These are phyloP conservation scores for Echites panduratus DNA, from an alignment of 257 asterid species.

Conservation along the genomic window DNA sequence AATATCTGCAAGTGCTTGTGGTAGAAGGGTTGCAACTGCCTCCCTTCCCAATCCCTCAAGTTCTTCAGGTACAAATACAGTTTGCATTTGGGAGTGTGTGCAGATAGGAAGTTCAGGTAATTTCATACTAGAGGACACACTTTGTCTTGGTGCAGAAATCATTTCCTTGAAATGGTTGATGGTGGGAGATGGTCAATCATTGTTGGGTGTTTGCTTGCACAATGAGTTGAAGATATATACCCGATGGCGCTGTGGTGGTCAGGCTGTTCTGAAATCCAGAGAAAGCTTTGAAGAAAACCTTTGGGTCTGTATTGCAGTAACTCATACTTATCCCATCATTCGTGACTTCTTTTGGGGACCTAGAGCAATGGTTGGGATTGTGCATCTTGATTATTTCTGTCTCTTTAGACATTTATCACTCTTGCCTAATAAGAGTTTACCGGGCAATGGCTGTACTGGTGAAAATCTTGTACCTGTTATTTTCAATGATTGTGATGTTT, in stretches of 20 bases:
- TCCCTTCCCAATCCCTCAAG: constrained; percentile 29
- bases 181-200: constrained; percentile 67
- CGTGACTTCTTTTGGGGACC: constrained; percentile 91
- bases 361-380: constrained; percentile 54
- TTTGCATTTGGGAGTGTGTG: constrained; percentile 67
- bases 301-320: constrained; percentile 74
- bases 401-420: constrained; percentile 55
- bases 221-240: constrained; percentile 64
- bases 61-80: constrained; percentile 37
- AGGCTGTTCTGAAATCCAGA: constrained; percentile 45
- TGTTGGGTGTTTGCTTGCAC: constrained; percentile 72
- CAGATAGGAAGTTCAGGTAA: constrained; percentile 53
- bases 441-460: constrained; percentile 26
- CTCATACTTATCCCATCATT: constrained; percentile 42
- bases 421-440: constrained; percentile 26
- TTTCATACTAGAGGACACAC: constrained; percentile 68
- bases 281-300: constrained; percentile 43
- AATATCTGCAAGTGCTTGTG: constrained; percentile 60
- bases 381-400: constrained; percentile 61
- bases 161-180: constrained; percentile 65
- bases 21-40: constrained; percentile 64
- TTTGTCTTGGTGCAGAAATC: constrained; percentile 58
- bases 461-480: constrained; percentile 18
- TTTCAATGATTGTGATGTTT: constrained; percentile 25
- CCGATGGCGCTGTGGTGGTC: constrained; percentile 57